Evolutionary conservation across 306 rosid genomes (phyloP).

Genomic region (Casuarina equisetifolia): DNA sequence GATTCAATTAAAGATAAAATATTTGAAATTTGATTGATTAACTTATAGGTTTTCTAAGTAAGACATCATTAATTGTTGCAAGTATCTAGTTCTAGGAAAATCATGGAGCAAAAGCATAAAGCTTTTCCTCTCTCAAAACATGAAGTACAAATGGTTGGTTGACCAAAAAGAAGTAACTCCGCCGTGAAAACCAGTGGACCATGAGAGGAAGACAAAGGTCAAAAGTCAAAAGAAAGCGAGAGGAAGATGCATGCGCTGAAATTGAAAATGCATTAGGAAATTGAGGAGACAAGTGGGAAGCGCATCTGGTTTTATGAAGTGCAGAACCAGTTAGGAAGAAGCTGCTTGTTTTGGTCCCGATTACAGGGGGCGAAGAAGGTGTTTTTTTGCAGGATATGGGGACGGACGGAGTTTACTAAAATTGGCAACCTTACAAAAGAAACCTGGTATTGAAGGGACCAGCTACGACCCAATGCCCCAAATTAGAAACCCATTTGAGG

Average conservation of each 20-base stretch:
- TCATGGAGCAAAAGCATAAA: no score
- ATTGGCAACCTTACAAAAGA: neutral
- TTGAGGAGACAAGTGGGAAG: neutral
- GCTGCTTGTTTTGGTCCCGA: constrained; percentile 22
- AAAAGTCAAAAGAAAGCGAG: no score
- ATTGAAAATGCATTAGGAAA: neutral
- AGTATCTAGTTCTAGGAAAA: no score
- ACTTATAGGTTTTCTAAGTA: no score
- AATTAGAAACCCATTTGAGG: no score
- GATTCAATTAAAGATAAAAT: neutral
- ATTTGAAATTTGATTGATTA: neutral
- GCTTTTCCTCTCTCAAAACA: no score
- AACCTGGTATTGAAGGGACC: constrained; percentile 21
- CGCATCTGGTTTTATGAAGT: constrained; percentile 16
- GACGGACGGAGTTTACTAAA: constrained; percentile 9
- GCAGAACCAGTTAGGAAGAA: neutral
- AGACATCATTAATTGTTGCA: no score
- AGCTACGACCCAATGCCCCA: neutral
- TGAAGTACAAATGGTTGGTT: no score
- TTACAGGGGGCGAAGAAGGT: constrained; percentile 27
- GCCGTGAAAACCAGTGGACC: no score
- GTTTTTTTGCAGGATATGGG: neutral
- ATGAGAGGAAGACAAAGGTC: no score
- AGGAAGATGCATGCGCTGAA: neutral
- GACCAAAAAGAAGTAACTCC: no score